A percentile compares a stretch with the other conserved stretches of the same genome.
Conservation (phyloP, 306 rosid species). For the Quercus glauca region DNA sequence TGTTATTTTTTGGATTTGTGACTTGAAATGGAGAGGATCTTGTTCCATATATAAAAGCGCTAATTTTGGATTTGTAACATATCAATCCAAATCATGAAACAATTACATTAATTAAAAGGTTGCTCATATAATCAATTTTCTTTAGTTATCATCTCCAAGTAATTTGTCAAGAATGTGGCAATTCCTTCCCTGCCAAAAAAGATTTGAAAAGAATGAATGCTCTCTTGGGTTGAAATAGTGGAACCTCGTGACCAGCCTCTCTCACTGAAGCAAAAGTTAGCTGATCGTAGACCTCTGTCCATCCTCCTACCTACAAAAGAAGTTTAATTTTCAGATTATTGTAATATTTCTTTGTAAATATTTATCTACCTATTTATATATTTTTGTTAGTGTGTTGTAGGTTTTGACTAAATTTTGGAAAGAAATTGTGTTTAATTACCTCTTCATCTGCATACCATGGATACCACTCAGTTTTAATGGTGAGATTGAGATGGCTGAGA, state of each 20-base stretch:
- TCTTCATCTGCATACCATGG: conserved; percentile 71
- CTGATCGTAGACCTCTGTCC: conserved; percentile 83
- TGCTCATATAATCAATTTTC: neutral
- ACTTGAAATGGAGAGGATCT: no score
- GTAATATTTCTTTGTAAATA: neutral
- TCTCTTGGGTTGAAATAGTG: conserved; percentile 68
- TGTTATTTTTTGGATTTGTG: no score
- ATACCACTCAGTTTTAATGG: conserved; percentile 63
- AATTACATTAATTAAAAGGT: neutral
- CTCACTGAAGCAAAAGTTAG: conserved; percentile 76
- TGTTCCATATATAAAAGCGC: neutral
- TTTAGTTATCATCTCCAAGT: neutral
- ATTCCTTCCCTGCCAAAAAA: conserved; percentile 59
- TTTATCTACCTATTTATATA: neutral
- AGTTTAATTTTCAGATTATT: neutral
- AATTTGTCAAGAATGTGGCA: conserved; percentile 50
- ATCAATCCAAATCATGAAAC: conserved; percentile 12
- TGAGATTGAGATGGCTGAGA: conserved; percentile 68
- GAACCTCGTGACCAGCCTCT: conserved; percentile 92
- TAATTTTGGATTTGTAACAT: conserved; percentile 24
- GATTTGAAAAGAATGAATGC: conserved; percentile 66
- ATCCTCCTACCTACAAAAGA: conserved; percentile 67
- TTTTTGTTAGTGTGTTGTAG: neutral
- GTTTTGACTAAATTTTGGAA: neutral
- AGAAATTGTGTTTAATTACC: conserved; percentile 33